Conservation (phyloP, 345 rosid genomes). For the Heritiera littoralis region DNA sequence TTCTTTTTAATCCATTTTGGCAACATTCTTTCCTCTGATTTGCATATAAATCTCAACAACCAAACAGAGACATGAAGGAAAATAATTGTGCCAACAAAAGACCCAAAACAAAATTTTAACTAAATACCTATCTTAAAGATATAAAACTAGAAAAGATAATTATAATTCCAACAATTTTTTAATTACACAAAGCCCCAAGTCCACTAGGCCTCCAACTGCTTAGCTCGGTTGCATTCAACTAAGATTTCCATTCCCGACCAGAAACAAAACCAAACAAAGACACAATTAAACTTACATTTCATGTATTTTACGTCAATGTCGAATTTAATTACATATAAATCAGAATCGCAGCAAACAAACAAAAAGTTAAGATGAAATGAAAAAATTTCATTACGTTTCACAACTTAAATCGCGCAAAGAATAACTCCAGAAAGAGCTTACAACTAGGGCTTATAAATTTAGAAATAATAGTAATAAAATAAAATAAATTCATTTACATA, state of each 20-base stretch:
- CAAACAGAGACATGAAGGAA: neutral
- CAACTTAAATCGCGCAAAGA: neutral
- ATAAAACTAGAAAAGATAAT: neutral
- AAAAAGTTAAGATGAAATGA: neutral
- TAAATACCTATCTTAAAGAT: neutral
- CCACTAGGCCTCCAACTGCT: neutral
- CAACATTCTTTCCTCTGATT: neutral
- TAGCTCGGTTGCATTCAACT: neutral
- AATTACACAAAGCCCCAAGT: neutral
- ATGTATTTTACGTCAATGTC: neutral
- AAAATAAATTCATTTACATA: neutral
- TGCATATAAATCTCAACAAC: conserved; percentile 5
- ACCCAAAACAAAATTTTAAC: neutral
- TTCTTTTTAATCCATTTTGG: neutral
- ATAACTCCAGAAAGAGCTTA: neutral
- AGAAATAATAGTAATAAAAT: neutral
- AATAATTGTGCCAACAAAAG: neutral
- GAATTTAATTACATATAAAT: neutral
- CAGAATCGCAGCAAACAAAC: neutral
- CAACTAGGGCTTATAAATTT: conserved; percentile 6
- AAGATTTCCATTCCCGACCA: neutral
- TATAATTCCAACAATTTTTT: neutral
- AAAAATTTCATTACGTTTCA: neutral
- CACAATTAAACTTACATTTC: neutral
- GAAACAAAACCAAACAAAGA: neutral